Evolutionary conservation across 2,329 filamentous ascomycete species (phyloP), one percentile per base, ranked within the genome.

Genomic region (Aspergillus japonicus): DNA sequence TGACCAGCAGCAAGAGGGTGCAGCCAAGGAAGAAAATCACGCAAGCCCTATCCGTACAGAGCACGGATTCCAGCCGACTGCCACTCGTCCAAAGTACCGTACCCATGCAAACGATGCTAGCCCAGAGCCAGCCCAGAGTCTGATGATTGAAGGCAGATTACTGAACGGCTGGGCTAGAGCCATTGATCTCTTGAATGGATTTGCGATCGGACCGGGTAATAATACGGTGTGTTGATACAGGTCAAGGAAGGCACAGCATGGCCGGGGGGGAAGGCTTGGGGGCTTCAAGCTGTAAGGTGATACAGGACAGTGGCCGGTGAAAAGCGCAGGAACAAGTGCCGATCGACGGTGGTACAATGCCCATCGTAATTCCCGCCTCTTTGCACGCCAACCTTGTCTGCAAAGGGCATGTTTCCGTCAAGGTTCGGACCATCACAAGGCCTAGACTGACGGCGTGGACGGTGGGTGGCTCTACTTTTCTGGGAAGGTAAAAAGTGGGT

Each of bases 391-490:
- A 42, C 53, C 58, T 50, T 50, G 57, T 61, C 53, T 62, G 56
- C 56, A 47, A 39, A 47, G 26, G 39, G 52, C 52, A 56, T 47
- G 31, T 57, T 47, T 61, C 50, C 59, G 47, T 62, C 62, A 64
- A 66, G 54, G 66, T 69, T 69, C 60, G 63, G 62, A 56, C 66
- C 63, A 67, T 54, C 53, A 58, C 58, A 50, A 63, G 62, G 68
- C 59, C 68, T 65, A 69, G 68, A 66, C 65, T 60, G 62, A 64
- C 61, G 64, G 68, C 63, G 64, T 66, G 21, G 21, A 21, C 21
- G 21, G 21, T 21, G 54, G 33, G 33, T 35, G 33, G 33, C 33
- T 44, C 39, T 16, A 44, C 39, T 44, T 44, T 60, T 47, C 60
- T 65, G 33, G 33, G 11, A 35, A 16, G 33, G 33, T 16, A 29